Evolutionary conservation across 1,284 basidiomycete species (phyloP).

Genomic region (Schizophyllum amplum): DNA sequence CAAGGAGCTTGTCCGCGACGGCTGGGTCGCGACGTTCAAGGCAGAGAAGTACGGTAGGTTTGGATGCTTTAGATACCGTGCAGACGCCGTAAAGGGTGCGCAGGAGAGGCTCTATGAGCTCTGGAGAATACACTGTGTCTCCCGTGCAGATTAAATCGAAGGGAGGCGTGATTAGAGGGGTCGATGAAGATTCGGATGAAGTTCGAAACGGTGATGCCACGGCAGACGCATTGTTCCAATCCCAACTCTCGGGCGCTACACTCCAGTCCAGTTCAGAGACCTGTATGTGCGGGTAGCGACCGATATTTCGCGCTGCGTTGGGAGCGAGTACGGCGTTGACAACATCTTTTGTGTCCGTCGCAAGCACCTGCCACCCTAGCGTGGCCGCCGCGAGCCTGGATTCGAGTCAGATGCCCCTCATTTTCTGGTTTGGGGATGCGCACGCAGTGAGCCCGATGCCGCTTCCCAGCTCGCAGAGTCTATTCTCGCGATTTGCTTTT

Average conservation of each 20-base stretch:
- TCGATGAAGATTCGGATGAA: constrained; percentile 11
- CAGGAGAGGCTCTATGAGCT: constrained; percentile 65
- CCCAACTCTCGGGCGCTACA: constrained; percentile 43
- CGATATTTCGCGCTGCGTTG: constrained; percentile 57
- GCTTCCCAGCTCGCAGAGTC: constrained; percentile 74
- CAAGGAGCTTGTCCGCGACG: constrained; percentile 53
- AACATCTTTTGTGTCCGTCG: constrained; percentile 73
- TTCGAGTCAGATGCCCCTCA: constrained; percentile 11
- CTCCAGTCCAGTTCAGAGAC: constrained; percentile 65
- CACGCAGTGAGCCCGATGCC: constrained; percentile 78
- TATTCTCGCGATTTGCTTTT: constrained; percentile 20
- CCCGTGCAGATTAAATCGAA: constrained; percentile 80
- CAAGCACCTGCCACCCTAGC: constrained; percentile 69
- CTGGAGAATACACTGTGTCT: constrained; percentile 73
- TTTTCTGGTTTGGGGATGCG: constrained; percentile 21
- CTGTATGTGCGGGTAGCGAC: constrained; percentile 33
- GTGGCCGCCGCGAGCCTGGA: constrained; percentile 59
- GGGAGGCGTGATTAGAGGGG: constrained; percentile 33
- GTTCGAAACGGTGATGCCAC: constrained; percentile 25
- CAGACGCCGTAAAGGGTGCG: constrained; percentile 43
- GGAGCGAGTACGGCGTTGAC: constrained; percentile 55
- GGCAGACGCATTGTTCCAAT: constrained; percentile 34
- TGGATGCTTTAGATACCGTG: constrained; percentile 29
- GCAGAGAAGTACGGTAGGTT: constrained; percentile 56
- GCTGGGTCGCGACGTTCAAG: constrained; percentile 72